Evolutionary conservation across 2,329 filamentous ascomycete genomes (phyloP), one percentile per base, ranked within the genome.

Genomic region (Trichoderma semiorbis): DNA sequence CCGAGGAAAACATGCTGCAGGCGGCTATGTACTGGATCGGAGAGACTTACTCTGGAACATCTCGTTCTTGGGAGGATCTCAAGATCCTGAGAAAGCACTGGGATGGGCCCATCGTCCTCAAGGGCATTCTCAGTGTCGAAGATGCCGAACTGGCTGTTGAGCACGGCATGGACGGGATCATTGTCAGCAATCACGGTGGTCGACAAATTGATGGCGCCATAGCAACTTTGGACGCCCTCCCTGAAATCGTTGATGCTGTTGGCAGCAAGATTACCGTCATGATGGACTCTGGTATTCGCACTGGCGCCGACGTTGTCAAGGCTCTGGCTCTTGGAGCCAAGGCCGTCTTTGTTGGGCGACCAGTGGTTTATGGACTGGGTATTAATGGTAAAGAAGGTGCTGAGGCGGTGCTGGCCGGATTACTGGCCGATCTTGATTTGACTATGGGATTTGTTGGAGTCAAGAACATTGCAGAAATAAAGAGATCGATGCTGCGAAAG

Each of bases 41-140:
- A 39, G 83, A 85, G 66, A 83, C 86, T 14, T 89, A 89, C 72
- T 84, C 86, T 1, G 77, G 76, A 43, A 74, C 75, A 4, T 75
- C 74, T 57, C 88, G 88, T 74, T 82, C 83, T 0, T 93, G 91
- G 91, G 86, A 89, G 2, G 84, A 93, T 47, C 78, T 93, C 43
- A 81, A 82, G n/a, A 82, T 88, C 62, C 76, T 93, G 73, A 84
- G 86, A 74, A 81, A 86, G 75, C 78, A 90, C 72, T 92, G 90
- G 88, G 84, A 88, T 72, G 89, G 90, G 0, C 82, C 82, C 0
- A 81, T 84, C 26, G 78, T 84, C 14, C 77, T 83, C 50, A 84
- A 84, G 64, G 83, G 83, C 3, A 79, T 85, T 3, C 76, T 81
- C 72, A 81, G 78, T 7, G 81, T 81, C 3, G 80, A 83, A 11